Evolutionary conservation across 345 rosid species (phyloP).

Genomic region (Arabidopsis arenosa): DNA sequence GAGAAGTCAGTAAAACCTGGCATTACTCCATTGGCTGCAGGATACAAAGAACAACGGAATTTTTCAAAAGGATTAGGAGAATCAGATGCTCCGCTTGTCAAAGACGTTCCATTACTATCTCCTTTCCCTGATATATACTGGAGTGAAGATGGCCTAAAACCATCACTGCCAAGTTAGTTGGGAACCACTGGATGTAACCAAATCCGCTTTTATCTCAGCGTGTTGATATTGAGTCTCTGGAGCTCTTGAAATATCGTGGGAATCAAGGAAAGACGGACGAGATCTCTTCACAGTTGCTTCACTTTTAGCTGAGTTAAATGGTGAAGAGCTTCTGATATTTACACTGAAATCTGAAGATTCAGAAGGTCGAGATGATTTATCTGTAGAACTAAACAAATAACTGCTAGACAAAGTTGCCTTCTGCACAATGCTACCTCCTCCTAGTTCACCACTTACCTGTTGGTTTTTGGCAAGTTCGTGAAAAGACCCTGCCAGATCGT

Average conservation of each 20-base stretch:
- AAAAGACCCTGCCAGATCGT: conserved; percentile 42
- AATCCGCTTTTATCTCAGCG: conserved; percentile 46
- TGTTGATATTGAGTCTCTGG: conserved; percentile 53
- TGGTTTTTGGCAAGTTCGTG: conserved; percentile 49
- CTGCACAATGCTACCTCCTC: conserved; percentile 49
- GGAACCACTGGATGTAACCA: conserved; percentile 46
- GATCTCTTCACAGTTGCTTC: conserved; percentile 66
- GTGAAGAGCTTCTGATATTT: conserved; percentile 52
- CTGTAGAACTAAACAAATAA: conserved; percentile 48
- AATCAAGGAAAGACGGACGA: conserved; percentile 92
- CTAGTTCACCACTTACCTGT: conserved; percentile 41
- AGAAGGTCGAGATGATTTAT: conserved; percentile 46
- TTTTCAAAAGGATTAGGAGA: conserved; percentile 47
- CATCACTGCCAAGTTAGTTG: conserved; percentile 48
- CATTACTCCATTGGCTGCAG: conserved; percentile 50
- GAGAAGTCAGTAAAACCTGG: conserved; percentile 53
- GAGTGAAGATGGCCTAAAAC: conserved; percentile 41
- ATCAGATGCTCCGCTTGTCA: conserved; percentile 42
- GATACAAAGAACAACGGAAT: conserved; percentile 42
- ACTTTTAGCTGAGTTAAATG: conserved; percentile 48
- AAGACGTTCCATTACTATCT: conserved; percentile 45
- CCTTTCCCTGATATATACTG: conserved; percentile 40
- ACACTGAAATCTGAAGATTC: conserved; percentile 55
- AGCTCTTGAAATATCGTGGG: conserved; percentile 68
- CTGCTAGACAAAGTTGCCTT: conserved; percentile 52